These are phyloP conservation scores for Kurtzmaniella fragi DNA, from an alignment of 805 yeast species.

Conservation along the genomic window DNA sequence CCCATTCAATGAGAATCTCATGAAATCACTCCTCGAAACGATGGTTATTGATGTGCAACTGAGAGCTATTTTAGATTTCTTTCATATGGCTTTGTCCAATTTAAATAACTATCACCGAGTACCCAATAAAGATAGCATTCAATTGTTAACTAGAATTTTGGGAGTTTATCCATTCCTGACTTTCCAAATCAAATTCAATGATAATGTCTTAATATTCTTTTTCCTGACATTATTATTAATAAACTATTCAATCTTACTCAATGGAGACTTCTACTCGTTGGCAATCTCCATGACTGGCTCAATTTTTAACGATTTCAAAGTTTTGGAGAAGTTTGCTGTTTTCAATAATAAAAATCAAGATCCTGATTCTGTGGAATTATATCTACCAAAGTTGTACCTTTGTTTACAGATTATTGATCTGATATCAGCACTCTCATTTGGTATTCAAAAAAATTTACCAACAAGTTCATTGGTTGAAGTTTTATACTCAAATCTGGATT, in stretches of 20 bases:
- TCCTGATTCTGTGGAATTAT: slow-evolving; percentile 5
- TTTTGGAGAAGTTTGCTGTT: slow-evolving; percentile 41
- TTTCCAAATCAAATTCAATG: slow-evolving; percentile 16
- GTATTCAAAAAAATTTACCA: slow-evolving; percentile 18
- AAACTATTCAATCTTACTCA: slow-evolving; percentile 53
- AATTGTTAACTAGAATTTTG: slow-evolving; percentile 29
- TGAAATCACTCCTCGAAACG: slow-evolving; percentile 17
- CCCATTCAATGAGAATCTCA: slow-evolving; percentile 25
- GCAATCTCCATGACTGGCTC: slow-evolving; percentile 50
- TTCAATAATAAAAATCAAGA: slow-evolving; percentile 25
- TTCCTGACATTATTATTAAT: slow-evolving; percentile 30
- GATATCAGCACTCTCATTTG: slow-evolving; percentile 27
- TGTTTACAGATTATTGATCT: slow-evolving; percentile 38
- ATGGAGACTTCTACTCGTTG: slow-evolving; percentile 57
- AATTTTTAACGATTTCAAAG: slow-evolving; percentile 54
- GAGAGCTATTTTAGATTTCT: slow-evolving; percentile 32
- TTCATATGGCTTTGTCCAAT: slow-evolving; percentile 35
- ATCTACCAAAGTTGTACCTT: slow-evolving; percentile 42
- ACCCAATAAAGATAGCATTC: slow-evolving; percentile 25
- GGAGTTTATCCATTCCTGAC: slow-evolving; percentile 31
- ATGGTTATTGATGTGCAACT: slow-evolving; percentile 22
- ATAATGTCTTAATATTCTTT: slow-evolving; percentile 21
- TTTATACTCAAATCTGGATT: slow-evolving; percentile 9
- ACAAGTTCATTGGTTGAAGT: slow-evolving; percentile 4
- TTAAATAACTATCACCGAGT: slow-evolving; percentile 23